Evolutionary conservation across 805 yeast genomes (phyloP).

Genomic region (Ogataea parapolymorpha): DNA sequence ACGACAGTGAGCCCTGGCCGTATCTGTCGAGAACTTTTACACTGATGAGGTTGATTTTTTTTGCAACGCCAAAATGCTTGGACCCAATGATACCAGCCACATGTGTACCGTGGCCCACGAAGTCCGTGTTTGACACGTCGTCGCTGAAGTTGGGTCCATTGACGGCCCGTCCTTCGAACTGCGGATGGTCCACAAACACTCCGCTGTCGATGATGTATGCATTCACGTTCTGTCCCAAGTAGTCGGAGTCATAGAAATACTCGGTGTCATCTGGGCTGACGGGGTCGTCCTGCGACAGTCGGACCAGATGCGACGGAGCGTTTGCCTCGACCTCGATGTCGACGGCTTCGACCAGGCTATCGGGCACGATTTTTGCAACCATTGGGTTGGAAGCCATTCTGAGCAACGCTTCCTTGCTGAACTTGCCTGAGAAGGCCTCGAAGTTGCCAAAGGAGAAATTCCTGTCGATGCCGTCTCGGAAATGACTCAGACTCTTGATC

Average conservation of each 20-base stretch:
- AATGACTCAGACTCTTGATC: constrained; percentile 36
- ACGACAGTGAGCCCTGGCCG: constrained; percentile 71
- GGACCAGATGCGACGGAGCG: constrained; percentile 53
- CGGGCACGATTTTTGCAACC: constrained; percentile 68
- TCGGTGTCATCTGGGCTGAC: constrained; percentile 30
- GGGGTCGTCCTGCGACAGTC: constrained; percentile 50
- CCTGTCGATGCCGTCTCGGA: constrained; percentile 45
- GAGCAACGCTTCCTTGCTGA: constrained; percentile 45
- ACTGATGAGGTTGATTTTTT: constrained; percentile 59
- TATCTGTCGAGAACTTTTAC: constrained; percentile 66
- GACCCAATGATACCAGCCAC: constrained; percentile 90
- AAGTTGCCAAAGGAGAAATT: constrained; percentile 67
- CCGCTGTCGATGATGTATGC: constrained; percentile 89
- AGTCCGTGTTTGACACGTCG: constrained; percentile 59
- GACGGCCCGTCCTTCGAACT: constrained; percentile 58
- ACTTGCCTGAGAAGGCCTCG: constrained; percentile 65
- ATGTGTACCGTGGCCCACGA: constrained; percentile 89
- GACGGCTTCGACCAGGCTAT: constrained; percentile 55
- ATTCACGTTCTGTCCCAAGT: constrained; percentile 56
- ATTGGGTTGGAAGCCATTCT: constrained; percentile 55
- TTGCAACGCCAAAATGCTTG: constrained; percentile 77
- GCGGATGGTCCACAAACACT: constrained; percentile 56
- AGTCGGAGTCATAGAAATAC: constrained; percentile 46
- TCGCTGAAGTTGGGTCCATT: constrained; percentile 61
- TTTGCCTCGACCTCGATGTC: constrained; percentile 40